Base-by-base conservation (phyloP, 495 filamentous ascomycete genomes). In the Penicillium psychrofluorescens region DNA sequence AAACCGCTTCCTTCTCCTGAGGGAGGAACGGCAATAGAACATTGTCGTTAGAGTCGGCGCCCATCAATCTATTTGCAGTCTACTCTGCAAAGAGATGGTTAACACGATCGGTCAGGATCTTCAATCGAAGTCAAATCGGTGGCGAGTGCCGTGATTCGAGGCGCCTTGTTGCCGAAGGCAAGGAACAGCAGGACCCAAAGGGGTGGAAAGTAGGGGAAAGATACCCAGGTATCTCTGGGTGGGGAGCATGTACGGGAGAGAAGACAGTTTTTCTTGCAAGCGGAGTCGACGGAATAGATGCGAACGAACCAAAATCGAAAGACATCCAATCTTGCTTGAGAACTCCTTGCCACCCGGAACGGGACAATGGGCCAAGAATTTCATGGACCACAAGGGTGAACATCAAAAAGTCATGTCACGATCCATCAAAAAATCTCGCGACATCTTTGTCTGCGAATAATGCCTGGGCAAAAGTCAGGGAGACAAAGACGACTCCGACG, bases 61-160 rank as follows among this genome's bases (percentile, higher is more conserved):
- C 82, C 78, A 71, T 76, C 76, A 57, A 72, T 80, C 78, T 55
- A 75, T 74, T 64, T 59, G 48, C 68, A 70, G 67, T 63, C 57
- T 68, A 49, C 66, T 64, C 64, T 58, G 53, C 62, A 63, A 76
- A 80, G 78, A 79, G 74, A 75, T 75, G 72, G 84, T 78, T 90
- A 74, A 89, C 84, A 77, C 79, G 80, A 77, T 76, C 77, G 83
- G 78, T 79, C 80, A 63, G 71, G 76, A 62, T 55, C 61, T 64
- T 58, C 52, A 13, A 32, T 43, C 11, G 54, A 72, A 74, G 67
- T 68, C 61, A 63, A 55, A 64, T 70, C 68, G 40, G 46, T 72
- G 70, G 75, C 68, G 62, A 65, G 36, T 78, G 70, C 76, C 74
- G 67, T 64, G 70, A 74, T 66, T 56, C 56, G 53, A 70, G 72